Conservation (phyloP, 208 protist genomes). For the Entamoeba invadens region DNA sequence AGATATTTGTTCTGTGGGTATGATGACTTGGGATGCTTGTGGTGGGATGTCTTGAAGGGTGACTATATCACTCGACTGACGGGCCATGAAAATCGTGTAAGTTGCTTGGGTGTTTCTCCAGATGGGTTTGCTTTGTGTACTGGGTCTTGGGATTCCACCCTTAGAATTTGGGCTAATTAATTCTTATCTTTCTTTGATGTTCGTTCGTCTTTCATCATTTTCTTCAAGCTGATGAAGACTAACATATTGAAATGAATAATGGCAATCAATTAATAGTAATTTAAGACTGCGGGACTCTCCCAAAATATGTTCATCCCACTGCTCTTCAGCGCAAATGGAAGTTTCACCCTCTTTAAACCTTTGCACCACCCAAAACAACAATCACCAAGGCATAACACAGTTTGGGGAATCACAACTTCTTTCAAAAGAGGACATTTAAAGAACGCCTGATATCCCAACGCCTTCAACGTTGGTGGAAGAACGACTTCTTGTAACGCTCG, state of each 20-base stretch:
- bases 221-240: no score
- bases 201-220: no score
- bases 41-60: constrained; percentile 64
- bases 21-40: constrained; percentile 58
- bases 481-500: no score
- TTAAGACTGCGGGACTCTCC: no score
- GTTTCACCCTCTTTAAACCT: no score
- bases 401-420: background rate
- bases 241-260: no score
- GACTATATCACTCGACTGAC: constrained; percentile 38
- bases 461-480: no score
- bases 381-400: background rate
- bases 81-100: constrained; percentile 61
- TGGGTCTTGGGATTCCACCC: constrained; percentile 55
- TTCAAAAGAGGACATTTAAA: background rate
- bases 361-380: background rate
- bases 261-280: no score
- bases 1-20: constrained; percentile 58
- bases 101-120: constrained; percentile 41
- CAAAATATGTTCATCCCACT: no score
- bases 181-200: background rate
- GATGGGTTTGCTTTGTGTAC: constrained; percentile 64
- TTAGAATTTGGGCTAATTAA: constrained; percentile 41
- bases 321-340: no score
- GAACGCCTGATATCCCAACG: background rate